phyloP scores from a whole-genome alignment of 2,329 filamentous ascomycete species.

The Xylariomycetidae sp. region DNA sequence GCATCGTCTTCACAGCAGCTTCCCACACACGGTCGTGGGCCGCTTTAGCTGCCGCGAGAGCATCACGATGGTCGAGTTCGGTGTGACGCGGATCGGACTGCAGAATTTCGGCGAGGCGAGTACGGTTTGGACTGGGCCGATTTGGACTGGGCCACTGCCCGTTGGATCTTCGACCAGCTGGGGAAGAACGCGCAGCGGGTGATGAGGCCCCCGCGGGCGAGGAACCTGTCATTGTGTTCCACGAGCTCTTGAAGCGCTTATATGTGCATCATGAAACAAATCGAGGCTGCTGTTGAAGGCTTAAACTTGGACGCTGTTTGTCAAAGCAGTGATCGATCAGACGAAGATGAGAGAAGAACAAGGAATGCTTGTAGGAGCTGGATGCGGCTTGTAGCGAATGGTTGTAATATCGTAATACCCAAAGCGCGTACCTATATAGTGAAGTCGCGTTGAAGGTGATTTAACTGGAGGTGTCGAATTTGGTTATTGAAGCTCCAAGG shows the following conservation, averaged over 20 bases:
- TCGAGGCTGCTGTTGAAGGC: constrained; percentile 1
- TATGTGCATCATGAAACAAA: constrained; percentile 14
- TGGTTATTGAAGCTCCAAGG: too few relatives aligned
- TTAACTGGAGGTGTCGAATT: too few relatives aligned
- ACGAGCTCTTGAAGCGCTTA: constrained; percentile 3
- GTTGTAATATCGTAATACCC: too few relatives aligned
- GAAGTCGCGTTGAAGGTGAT: too few relatives aligned
- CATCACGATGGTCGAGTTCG: constrained; percentile 59
- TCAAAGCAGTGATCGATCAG: constrained; percentile 3
- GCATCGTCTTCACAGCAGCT: constrained; percentile 42
- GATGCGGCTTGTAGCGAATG: too few relatives aligned
- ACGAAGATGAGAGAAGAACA: too few relatives aligned
- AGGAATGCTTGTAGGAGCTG: too few relatives aligned
- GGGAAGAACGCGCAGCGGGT: too few relatives aligned
- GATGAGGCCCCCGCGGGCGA: too few relatives aligned
- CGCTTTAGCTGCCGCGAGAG: constrained; percentile 59
- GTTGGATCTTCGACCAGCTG: constrained; percentile 29
- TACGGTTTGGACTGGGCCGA: constrained; percentile 39
- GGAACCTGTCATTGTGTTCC: constrained; percentile 37
- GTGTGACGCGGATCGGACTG: constrained; percentile 59
- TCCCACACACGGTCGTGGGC: constrained; percentile 63
- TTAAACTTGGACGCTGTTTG: neutral
- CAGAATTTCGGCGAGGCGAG: constrained; percentile 54
- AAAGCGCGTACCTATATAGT: too few relatives aligned
- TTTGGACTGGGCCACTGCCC: too few relatives aligned